Evolutionary conservation across 1,284 basidiomycete species (phyloP).

Genomic region (Apiotrichum sp.): DNA sequence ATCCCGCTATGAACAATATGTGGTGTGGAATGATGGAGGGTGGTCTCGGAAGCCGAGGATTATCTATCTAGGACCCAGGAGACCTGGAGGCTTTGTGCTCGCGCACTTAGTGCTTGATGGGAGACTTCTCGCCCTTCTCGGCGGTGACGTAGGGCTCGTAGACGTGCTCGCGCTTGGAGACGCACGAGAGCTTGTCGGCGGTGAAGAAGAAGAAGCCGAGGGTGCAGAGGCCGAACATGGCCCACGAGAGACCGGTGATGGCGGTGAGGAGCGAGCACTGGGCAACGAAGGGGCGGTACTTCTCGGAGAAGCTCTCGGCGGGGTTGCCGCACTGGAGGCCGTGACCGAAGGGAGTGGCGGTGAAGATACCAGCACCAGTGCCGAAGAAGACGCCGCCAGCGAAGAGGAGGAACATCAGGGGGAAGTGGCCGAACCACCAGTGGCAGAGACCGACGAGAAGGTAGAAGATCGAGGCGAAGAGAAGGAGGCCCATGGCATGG

Average conservation of each 20-base stretch:
- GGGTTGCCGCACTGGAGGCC: conserved; percentile 35
- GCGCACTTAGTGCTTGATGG: background rate
- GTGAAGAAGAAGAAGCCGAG: conserved; percentile 33
- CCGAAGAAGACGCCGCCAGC: conserved; percentile 26
- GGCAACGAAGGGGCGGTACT: conserved; percentile 23
- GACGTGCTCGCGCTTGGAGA: conserved; percentile 19
- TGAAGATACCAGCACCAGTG: conserved; percentile 34
- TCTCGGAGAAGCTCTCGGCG: conserved; percentile 20
- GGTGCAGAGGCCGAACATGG: conserved; percentile 34
- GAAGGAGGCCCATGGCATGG: conserved; percentile 32
- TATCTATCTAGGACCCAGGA: too few relatives aligned
- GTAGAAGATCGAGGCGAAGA: conserved; percentile 33
- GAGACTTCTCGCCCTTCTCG: background rate
- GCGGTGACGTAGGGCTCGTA: conserved; percentile 22
- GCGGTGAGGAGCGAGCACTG: conserved; percentile 31
- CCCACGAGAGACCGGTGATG: conserved; percentile 36
- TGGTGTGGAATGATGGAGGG: too few relatives aligned
- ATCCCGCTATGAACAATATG: too few relatives aligned
- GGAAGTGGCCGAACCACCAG: conserved; percentile 20
- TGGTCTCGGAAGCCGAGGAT: too few relatives aligned
- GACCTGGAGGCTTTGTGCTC: too few relatives aligned
- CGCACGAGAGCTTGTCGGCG: conserved; percentile 28
- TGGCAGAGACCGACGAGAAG: conserved; percentile 34
- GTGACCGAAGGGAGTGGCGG: conserved; percentile 40
- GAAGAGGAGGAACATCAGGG: conserved; percentile 22